Percentiles rank a stretch among this genome's conserved stretches.
These are phyloP conservation scores for Hansenula lynferdii DNA, from an alignment of 1,139 yeast genomes.

Conservation along the genomic window DNA sequence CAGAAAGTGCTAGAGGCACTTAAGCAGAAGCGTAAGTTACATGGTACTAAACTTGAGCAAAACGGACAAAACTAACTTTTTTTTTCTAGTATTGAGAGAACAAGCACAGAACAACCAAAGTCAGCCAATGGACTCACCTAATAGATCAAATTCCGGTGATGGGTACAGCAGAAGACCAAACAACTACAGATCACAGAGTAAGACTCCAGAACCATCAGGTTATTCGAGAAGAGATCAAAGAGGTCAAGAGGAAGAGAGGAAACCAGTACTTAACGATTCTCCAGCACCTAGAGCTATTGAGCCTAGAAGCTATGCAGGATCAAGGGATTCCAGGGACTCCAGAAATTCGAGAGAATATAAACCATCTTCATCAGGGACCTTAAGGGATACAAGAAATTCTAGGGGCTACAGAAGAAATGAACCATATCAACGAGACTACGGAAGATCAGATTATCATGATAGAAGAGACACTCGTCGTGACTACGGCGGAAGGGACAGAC, in stretches of 20 bases:
- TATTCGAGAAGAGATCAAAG: constrained; percentile 6
- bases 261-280: no score
- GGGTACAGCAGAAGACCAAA: constrained; percentile 1
- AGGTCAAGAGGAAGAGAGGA: constrained; percentile 11
- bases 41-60: no score
- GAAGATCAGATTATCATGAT: no score
- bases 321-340: no score
- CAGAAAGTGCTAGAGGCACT: constrained; percentile 19
- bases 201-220: constrained; percentile 4
- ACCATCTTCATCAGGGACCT: no score
- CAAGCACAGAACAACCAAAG: not conserved
- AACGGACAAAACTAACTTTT: no score
- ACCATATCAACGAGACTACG: no score
- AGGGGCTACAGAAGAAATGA: no score
- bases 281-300: no score
- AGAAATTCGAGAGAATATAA: no score
- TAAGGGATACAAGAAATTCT: no score
- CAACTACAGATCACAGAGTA: not conserved
- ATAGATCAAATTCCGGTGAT: not conserved
- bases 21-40: constrained; percentile 21
- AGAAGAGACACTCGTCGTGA: constrained; percentile 8
- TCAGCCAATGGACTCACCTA: not conserved
- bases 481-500: constrained; percentile 5
- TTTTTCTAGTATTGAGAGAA: not conserved
- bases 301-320: no score